phyloP scores from a whole-genome alignment of 148 eudicot genomes.

The Chenopodium album region DNA sequence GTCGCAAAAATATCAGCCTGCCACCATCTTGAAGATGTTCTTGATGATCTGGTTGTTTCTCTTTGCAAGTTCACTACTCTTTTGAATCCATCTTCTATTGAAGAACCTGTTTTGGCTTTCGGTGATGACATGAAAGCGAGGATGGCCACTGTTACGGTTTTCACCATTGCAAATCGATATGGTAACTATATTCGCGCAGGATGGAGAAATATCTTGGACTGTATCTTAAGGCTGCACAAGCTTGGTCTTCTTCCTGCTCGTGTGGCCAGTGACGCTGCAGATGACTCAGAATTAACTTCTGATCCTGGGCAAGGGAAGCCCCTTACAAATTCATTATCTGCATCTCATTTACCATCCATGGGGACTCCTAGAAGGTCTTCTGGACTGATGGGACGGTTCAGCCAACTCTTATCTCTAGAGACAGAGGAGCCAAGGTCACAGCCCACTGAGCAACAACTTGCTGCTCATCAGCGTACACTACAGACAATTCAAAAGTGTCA shows the following conservation, averaged over 20 bases:
- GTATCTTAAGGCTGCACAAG: constrained; percentile 79
- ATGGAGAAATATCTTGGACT: constrained; percentile 85
- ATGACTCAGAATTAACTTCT: constrained; percentile 57
- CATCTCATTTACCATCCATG: constrained; percentile 52
- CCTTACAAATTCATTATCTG: constrained; percentile 44
- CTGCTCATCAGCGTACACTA: constrained; percentile 80
- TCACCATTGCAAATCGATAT: constrained; percentile 76
- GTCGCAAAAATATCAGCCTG: constrained; percentile 82
- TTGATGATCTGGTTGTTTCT: constrained; percentile 87
- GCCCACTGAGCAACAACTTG: constrained; percentile 82
- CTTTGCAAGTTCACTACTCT: constrained; percentile 89
- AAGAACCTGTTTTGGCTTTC: constrained; percentile 77
- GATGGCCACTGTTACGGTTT: constrained; percentile 84
- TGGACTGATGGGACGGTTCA: constrained; percentile 87
- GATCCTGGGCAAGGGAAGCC: constrained; percentile 58
- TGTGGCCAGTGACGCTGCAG: constrained; percentile 77
- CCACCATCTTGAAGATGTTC: constrained; percentile 68
- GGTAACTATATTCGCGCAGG: constrained; percentile 81
- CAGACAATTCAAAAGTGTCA: constrained; percentile 85
- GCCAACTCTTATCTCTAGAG: constrained; percentile 78
- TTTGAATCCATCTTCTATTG: constrained; percentile 61
- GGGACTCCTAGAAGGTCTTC: constrained; percentile 77
- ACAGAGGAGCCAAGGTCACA: constrained; percentile 88
- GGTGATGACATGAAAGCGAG: constrained; percentile 82
- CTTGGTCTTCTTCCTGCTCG: constrained; percentile 91